Evolutionary conservation across 1,284 basidiomycete genomes (phyloP).

Genomic region (Ustilago sp.): DNA sequence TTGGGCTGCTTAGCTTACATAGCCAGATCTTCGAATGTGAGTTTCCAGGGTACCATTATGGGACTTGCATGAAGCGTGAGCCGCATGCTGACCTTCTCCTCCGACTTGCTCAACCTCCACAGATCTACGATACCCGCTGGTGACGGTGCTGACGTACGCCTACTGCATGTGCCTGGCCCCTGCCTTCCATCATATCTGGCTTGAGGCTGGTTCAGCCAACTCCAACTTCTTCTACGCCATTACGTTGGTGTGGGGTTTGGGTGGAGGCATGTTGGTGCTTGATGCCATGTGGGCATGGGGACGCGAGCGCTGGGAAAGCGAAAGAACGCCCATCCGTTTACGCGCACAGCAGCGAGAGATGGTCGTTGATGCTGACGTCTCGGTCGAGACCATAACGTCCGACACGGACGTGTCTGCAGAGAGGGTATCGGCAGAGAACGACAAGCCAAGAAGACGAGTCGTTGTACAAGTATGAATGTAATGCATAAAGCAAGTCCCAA

Average conservation of each 20-base stretch:
- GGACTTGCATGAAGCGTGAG: neutral
- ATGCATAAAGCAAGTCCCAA: neutral
- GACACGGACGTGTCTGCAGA: neutral
- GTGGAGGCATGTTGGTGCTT: slow-evolving; percentile 83
- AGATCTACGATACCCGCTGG: slow-evolving; percentile 89
- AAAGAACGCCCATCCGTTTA: slow-evolving; percentile 42
- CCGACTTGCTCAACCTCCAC: slow-evolving; percentile 9
- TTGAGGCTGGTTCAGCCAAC: slow-evolving; percentile 90
- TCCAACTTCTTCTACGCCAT: slow-evolving; percentile 98
- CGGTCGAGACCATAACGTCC: slow-evolving; percentile 14
- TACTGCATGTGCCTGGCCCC: slow-evolving; percentile 89
- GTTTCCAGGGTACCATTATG: slow-evolving; percentile 59
- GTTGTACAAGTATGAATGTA: slow-evolving; percentile 40
- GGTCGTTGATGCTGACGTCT: slow-evolving; percentile 13
- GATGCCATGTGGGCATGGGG: slow-evolving; percentile 80
- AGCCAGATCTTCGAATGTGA: slow-evolving; percentile 85
- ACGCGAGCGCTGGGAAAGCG: slow-evolving; percentile 58
- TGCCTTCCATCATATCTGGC: slow-evolving; percentile 91
- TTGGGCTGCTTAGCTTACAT: slow-evolving; percentile 83
- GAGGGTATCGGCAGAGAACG: slow-evolving; percentile 14
- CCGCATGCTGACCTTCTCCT: slow-evolving; percentile 30
- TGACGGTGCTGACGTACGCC: slow-evolving; percentile 83
- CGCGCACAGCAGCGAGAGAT: neutral
- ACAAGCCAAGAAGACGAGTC: slow-evolving; percentile 20
- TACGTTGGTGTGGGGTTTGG: slow-evolving; percentile 90